phyloP scores from a whole-genome alignment of 2,329 filamentous ascomycete genomes.

The Sporothrix dimorphospora region DNA sequence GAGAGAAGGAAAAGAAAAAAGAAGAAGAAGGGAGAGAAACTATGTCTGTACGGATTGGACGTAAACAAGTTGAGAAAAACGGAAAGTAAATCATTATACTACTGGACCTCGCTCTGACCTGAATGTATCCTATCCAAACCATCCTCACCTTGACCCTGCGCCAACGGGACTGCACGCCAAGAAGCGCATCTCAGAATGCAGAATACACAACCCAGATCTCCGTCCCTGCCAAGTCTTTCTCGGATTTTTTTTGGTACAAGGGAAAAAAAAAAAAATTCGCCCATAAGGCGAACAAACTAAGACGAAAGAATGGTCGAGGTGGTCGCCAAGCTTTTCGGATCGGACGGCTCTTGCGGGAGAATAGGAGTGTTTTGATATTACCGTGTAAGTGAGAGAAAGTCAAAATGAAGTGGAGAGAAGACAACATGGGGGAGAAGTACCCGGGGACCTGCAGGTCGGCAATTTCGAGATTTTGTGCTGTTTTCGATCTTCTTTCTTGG shows the following conservation, averaged over 20 bases:
- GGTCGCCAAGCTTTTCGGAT: neutral
- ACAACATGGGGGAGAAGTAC: neutral
- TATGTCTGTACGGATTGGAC: no score
- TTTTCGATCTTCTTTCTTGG: neutral
- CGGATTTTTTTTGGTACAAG: no score
- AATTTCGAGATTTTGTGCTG: neutral
- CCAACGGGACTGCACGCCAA: neutral
- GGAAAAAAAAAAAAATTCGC: no score
- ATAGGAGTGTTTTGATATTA: neutral
- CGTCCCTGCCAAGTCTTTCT: neutral
- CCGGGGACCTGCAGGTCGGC: neutral
- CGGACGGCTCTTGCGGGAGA: neutral
- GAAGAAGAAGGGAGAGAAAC: no score
- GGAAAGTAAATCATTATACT: no score
- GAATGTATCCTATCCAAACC: no score
- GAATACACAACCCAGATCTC: neutral
- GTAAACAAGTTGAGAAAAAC: no score
- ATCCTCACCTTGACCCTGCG: no score
- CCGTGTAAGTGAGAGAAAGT: neutral
- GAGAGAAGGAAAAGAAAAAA: no score
- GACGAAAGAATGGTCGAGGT: neutral
- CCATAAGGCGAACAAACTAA: no score
- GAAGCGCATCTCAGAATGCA: neutral
- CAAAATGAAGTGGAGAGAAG: neutral
- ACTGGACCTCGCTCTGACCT: no score